Base-by-base conservation (phyloP, 2,329 filamentous ascomycete species). In the Cytospora paraplurivora region DNA sequence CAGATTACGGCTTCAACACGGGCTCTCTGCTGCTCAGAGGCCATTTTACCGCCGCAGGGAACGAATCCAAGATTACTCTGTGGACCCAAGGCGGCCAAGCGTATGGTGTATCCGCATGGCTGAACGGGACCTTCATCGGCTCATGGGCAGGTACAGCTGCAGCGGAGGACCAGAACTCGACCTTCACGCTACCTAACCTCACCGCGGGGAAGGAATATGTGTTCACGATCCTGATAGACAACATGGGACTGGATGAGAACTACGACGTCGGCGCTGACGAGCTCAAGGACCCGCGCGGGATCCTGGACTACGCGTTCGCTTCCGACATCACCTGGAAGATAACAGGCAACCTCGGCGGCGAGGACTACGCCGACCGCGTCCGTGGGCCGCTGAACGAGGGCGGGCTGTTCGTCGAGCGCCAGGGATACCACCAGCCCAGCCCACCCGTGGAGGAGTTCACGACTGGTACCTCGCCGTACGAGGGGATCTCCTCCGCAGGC, bases 1-100 rank as follows among this genome's bases (percentile, higher is more conserved):
- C 82, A 53, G 89, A 92, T 74, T 92, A 92, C 70, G 88, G 89
- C 32, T 92, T 85, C 76, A 81, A 89, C 72, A 82, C 85, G 0
- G 88, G 89, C 21, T 82, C 81, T 5, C 78, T 91, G 0, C 69
- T 92, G 54, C 92, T 84, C 77, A 81, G 88, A 10, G 89, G 88
- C 4, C 81, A 84, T 65, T 92, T 92, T 72, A 79, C 75, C 3
- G 83, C 86, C 7, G 51, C 62, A 3, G 87, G 86, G 19, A 75
- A 79, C 13, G 88, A 90, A 68, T 77, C 77, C 0, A 78, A 74
- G 0, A 74, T 91, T 59, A 81, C 76, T 67, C 70, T 88, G 37
- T 76, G 76, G 10, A 85, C 87, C 0, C 83, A 87, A 70, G 89
- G 89, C 51, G 89, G 89, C 11, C 80, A 77, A 15, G 88, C 84